Percentiles rank a stretch among this genome's conserved stretches.
phyloP scores from a whole-genome alignment of 1,139 yeast genomes.

The Hemisphaericaspora xylofermentans region DNA sequence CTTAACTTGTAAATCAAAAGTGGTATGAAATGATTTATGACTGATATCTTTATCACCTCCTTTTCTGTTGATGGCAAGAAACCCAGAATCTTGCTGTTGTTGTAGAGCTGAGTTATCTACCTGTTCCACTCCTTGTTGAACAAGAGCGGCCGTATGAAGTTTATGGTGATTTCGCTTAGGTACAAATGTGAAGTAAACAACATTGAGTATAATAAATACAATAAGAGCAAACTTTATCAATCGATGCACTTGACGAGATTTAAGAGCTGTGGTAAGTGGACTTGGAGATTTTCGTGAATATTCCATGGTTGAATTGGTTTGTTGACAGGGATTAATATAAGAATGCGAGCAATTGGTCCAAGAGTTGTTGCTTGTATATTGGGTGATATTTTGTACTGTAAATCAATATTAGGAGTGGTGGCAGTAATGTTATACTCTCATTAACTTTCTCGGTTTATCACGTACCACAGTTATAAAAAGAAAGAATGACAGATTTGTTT shows the following conservation, averaged over 20 bases:
- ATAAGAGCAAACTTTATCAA: not conserved
- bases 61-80: no score
- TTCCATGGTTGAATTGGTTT: not conserved
- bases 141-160: not conserved
- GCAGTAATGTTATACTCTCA: no score
- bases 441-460: no score
- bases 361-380: no score
- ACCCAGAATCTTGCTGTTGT: not conserved
- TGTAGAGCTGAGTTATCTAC: not conserved
- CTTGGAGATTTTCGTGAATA: not conserved
- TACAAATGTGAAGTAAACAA: slow-evolving; percentile 1
- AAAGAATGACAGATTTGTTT: no score
- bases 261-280: not conserved
- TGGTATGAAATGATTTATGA: not conserved
- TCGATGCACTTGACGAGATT: slow-evolving; percentile 3
- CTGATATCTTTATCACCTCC: not conserved
- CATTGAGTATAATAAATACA: not conserved
- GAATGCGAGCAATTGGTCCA: no score
- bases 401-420: no score
- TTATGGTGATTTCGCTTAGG: not conserved
- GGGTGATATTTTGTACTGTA: no score
- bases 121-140: not conserved
- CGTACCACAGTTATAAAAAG: no score
- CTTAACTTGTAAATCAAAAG: not conserved
- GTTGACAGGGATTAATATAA: no score